Percentiles rank a stretch among this genome's conserved stretches.
phyloP scores from a whole-genome alignment of 768 basidiomycete species.

The Solioccasus polychromus region DNA sequence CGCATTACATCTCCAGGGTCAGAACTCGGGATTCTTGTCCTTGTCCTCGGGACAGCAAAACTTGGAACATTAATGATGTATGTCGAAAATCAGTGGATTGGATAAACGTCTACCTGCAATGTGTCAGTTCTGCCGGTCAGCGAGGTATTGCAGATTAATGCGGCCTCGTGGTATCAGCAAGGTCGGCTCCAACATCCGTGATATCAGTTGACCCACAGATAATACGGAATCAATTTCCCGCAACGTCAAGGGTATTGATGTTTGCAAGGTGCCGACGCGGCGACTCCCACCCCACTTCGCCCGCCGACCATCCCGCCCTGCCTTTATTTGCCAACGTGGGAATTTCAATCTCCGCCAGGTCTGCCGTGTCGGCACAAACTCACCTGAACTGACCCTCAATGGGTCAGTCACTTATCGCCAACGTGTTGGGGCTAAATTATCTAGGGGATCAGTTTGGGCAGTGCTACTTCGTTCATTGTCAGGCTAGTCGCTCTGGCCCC shows the following conservation, averaged over 20 bases:
- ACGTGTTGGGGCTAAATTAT: slow-evolving; percentile 12
- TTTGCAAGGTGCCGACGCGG: too few species aligned
- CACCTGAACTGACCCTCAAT: too few species aligned
- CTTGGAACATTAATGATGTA: slow-evolving; percentile 2
- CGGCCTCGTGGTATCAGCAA: slow-evolving; percentile 24
- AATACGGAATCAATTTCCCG: too few species aligned
- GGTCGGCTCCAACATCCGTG: slow-evolving; percentile 2
- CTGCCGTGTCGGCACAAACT: too few species aligned
- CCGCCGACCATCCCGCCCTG: too few species aligned
- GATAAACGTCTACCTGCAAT: slow-evolving; percentile 10
- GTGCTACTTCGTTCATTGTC: not conserved
- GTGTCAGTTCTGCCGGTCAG: slow-evolving; percentile 10
- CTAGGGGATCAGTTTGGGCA: too few species aligned
- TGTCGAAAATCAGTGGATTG: slow-evolving; percentile 6
- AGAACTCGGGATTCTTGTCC: not conserved
- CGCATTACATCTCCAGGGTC: not conserved
- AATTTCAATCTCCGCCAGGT: too few species aligned
- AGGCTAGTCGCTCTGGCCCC: not conserved
- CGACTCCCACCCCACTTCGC: too few species aligned
- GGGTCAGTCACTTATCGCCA: too few species aligned
- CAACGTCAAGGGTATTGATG: too few species aligned
- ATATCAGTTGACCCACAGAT: too few species aligned
- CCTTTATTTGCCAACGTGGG: too few species aligned
- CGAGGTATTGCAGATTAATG: not conserved
- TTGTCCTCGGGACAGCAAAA: slow-evolving; percentile 1